Evolutionary conservation across 768 basidiomycete species (phyloP).

Genomic region (Tricholoma matsutake): DNA sequence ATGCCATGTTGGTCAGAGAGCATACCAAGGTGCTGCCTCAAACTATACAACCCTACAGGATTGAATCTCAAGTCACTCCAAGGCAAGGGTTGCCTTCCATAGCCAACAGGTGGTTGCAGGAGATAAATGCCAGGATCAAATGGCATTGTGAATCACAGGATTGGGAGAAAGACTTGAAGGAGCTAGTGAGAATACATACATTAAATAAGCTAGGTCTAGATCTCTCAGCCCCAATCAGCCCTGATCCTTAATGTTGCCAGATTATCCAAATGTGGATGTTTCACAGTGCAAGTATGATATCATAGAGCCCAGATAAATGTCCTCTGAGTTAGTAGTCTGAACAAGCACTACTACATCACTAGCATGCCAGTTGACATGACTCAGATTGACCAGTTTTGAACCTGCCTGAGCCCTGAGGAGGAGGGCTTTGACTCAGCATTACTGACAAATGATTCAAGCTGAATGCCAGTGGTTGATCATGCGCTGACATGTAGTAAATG

Average conservation of each 20-base stretch:
- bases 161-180: background rate
- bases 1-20: background rate
- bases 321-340: background rate
- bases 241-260: background rate
- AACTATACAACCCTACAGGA: background rate
- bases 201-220: background rate
- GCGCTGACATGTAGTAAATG: background rate
- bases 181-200: background rate
- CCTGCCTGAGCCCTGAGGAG: background rate
- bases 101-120: background rate
- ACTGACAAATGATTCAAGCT: background rate
- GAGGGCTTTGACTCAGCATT: background rate
- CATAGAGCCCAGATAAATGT: background rate
- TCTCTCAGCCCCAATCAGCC: background rate
- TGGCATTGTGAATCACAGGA: background rate
- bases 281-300: background rate
- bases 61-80: conserved; percentile 1
- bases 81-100: background rate
- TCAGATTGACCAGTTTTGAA: background rate
- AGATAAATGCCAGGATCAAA: background rate
- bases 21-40: background rate
- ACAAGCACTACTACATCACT: background rate
- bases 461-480: background rate
- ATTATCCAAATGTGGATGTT: background rate
- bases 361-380: background rate